Evolutionary conservation across 495 filamentous ascomycete species (phyloP).

Genomic region (Aspergillus hancockii): DNA sequence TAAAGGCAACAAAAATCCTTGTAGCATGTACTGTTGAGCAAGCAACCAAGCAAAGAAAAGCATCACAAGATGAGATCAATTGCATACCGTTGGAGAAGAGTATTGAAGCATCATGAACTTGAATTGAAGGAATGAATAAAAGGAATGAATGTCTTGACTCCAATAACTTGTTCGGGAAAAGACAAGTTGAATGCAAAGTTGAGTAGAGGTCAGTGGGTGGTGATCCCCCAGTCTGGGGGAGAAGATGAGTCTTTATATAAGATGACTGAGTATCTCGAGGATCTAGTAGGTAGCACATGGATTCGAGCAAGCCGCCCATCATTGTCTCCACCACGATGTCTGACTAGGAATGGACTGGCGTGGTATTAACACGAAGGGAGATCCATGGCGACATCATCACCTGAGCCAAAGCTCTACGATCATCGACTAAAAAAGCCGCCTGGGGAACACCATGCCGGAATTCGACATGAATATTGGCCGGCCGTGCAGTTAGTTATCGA

Average conservation of each 20-base stretch:
- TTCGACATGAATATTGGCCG: constrained; percentile 15
- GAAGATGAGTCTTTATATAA: constrained; percentile 3
- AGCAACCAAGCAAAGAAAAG: not conserved
- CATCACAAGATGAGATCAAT: not conserved
- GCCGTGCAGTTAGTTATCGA: constrained; percentile 14
- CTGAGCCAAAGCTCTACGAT: constrained; percentile 19
- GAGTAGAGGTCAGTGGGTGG: not conserved
- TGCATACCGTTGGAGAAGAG: constrained; percentile 1
- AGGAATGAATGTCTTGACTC: not conserved
- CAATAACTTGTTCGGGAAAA: not conserved
- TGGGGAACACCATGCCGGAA: constrained; percentile 6
- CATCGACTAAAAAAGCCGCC: constrained; percentile 4
- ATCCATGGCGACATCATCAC: constrained; percentile 26
- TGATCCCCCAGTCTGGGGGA: not conserved
- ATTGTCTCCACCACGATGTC: constrained; percentile 13
- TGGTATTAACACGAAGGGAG: constrained; percentile 20
- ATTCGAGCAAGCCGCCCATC: constrained; percentile 1
- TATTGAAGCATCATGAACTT: not conserved
- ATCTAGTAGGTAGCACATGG: not conserved
- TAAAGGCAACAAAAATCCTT: constrained; percentile 5
- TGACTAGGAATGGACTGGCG: constrained; percentile 9
- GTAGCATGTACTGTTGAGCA: not conserved
- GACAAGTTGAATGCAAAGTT: not conserved
- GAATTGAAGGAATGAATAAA: not conserved
- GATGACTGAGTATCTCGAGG: not conserved